Evolutionary conservation across 352 stramenopile genomes (phyloP), one percentile per base, ranked within the genome.

Genomic region (Globisporangium acanthophoron): DNA sequence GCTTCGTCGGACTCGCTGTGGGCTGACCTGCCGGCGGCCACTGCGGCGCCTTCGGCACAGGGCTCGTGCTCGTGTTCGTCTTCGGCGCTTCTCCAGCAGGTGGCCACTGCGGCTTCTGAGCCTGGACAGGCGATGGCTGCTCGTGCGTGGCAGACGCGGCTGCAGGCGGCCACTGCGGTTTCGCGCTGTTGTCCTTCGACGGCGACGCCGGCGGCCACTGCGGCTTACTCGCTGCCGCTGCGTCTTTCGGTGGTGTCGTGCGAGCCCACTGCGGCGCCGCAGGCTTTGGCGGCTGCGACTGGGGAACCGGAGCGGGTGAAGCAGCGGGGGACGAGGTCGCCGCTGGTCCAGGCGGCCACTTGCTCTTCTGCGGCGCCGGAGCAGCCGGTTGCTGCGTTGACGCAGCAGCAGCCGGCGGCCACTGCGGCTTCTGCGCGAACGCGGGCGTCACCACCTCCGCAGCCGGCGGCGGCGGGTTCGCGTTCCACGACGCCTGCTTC

Each of bases 201-300:
- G 0, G 58, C 20, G 0, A 49, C 29, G 27, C 35, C 54, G 74
- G 70, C 6, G 78, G 69, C 76, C 79, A 87, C 41, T 86, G 73
- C 3, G 79, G 65, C 53, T 85, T 89, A 21, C 71, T 75, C 1
- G 67, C 69, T 61, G 37, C 21, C 15, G 44, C 18, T 1, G 59
- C 47, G 37, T 76, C 61, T n/a, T 69, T 65, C 9, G 59, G 59
- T 1, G 59, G 43, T 7, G 59, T 59, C 47, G 52, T 51, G 52
- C 20, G 53, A 12, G 44, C n/a, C 52, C 52, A 59, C 18, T 53
- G 54, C 2, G 41, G 54, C 2, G 41, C 35, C 16, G 58, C 16
- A 11, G 58, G 41, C 27, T 56, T 49, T 16, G n/a, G n/a, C 43
- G 56, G 50, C 43, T 57, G 33, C 33, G 8, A 8, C 3, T 37